Evolutionary conservation across 148 eudicot genomes (phyloP).

Genomic region (Dysphania ambrosioides): DNA sequence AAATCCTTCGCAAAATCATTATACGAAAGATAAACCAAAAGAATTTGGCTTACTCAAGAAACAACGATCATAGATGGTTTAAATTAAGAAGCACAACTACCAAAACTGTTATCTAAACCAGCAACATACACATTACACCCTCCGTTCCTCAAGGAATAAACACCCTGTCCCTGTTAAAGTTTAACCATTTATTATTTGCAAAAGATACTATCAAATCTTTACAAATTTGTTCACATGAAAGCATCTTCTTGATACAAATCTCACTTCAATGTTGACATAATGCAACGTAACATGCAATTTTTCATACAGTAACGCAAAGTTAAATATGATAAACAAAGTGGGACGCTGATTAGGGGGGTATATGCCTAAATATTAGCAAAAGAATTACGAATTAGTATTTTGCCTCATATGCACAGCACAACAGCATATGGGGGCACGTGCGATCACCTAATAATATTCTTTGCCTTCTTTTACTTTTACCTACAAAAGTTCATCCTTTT

Average conservation of each 20-base stretch:
- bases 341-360: background rate
- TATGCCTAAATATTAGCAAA: background rate
- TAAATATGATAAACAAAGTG: background rate
- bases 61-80: background rate
- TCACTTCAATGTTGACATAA: background rate
- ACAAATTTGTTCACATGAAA: background rate
- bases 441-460: background rate
- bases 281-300: background rate
- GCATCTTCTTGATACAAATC: background rate
- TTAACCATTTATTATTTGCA: background rate
- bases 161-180: background rate
- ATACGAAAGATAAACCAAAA: background rate
- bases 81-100: constrained; percentile 19
- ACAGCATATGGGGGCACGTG: background rate
- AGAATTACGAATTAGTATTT: background rate
- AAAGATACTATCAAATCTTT: background rate
- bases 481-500: background rate
- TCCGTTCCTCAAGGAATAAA: background rate
- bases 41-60: background rate
- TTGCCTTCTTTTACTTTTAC: background rate
- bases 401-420: background rate
- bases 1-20: background rate
- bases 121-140: background rate
- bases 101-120: background rate
- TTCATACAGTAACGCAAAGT: background rate